Evolutionary conservation across 305 asterid genomes (phyloP).

Genomic region (Striga hermonthica): DNA sequence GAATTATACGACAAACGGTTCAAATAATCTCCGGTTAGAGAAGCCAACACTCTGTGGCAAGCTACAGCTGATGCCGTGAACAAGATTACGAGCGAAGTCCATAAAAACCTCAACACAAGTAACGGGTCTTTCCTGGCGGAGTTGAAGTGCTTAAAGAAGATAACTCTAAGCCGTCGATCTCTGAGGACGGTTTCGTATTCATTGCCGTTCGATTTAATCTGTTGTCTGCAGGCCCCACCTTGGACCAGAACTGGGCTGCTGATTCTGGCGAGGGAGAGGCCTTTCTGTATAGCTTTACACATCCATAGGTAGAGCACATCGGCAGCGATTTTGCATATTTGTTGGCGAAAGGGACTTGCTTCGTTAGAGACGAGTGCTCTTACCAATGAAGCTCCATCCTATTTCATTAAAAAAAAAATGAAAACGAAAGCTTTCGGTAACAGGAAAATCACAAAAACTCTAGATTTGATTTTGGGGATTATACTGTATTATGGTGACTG

Average conservation of each 20-base stretch:
- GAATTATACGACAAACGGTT: constrained; percentile 42
- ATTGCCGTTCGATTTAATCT: constrained; percentile 32
- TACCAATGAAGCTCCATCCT: constrained; percentile 82
- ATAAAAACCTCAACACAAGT: constrained; percentile 57
- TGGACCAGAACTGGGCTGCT: constrained; percentile 35
- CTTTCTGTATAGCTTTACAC: constrained; percentile 40
- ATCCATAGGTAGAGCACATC: constrained; percentile 64
- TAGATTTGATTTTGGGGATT: too few species aligned
- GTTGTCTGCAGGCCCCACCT: constrained; percentile 23
- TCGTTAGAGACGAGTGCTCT: constrained; percentile 60
- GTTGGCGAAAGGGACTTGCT: constrained; percentile 60
- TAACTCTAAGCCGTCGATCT: constrained; percentile 80
- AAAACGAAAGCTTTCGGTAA: too few species aligned
- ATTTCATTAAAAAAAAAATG: constrained; percentile 27
- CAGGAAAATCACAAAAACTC: too few species aligned
- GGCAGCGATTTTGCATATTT: constrained; percentile 53
- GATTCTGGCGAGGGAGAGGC: constrained; percentile 31
- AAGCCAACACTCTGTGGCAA: constrained; percentile 47
- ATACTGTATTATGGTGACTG: too few species aligned
- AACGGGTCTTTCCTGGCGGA: constrained; percentile 66
- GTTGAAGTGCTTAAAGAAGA: constrained; percentile 53
- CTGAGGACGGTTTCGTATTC: constrained; percentile 46
- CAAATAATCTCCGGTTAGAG: constrained; percentile 43
- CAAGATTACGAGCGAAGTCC: constrained; percentile 52
- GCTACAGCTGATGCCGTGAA: constrained; percentile 66